Evolutionary conservation across 1,284 basidiomycete genomes (phyloP).

Genomic region (Tylopilus orsonianus): DNA sequence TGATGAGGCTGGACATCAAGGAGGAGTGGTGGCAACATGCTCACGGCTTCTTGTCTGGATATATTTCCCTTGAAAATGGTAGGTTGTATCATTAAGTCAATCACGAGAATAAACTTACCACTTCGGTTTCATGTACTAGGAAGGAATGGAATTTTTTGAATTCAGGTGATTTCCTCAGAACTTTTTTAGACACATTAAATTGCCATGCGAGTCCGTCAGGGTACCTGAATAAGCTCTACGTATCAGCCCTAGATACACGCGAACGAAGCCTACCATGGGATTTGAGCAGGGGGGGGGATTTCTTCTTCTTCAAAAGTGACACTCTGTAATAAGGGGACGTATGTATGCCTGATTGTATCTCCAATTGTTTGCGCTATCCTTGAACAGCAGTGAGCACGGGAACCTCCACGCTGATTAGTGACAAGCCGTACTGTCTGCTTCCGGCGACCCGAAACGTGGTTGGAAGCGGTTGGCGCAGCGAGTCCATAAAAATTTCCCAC

Average conservation of each 20-base stretch:
- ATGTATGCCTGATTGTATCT: constrained; percentile 47
- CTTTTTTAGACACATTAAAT: constrained; percentile 88
- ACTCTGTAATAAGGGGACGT: constrained; percentile 77
- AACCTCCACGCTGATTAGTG: not conserved
- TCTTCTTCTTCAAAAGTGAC: constrained; percentile 78
- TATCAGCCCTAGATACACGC: not conserved
- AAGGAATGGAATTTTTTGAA: constrained; percentile 97
- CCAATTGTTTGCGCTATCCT: constrained; percentile 28
- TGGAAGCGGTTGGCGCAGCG: constrained; percentile 76
- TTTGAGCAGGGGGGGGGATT: constrained; percentile 78
- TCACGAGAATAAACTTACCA: constrained; percentile 51
- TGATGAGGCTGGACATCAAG: constrained; percentile 94
- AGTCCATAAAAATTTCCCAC: constrained; percentile 76
- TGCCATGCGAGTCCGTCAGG: constrained; percentile 95
- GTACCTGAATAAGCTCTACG: constrained; percentile 59
- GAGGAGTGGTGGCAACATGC: constrained; percentile 96
- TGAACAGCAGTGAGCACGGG: constrained; percentile 12
- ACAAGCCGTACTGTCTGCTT: constrained; percentile 67
- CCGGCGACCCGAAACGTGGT: constrained; percentile 95
- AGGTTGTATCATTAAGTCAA: not conserved
- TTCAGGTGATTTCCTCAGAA: constrained; percentile 87
- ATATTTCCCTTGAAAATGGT: constrained; percentile 75
- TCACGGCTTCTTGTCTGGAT: constrained; percentile 96
- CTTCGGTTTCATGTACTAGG: constrained; percentile 97
- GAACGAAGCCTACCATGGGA: constrained; percentile 68